Evolutionary conservation across 2,329 filamentous ascomycete species (phyloP).

Genomic region (Boeremia exigua): DNA sequence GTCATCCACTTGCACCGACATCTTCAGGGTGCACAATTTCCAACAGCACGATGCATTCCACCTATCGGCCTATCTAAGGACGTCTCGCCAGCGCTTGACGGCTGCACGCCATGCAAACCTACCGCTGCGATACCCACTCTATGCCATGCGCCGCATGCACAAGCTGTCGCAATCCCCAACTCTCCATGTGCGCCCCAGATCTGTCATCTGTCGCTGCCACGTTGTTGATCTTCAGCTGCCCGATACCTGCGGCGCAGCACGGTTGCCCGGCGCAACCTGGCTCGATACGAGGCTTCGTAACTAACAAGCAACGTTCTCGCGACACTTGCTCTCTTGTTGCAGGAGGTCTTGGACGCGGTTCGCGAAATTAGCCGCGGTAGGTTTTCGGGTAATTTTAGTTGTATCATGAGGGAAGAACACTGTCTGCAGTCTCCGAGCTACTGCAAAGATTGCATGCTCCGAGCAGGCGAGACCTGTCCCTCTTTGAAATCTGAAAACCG

Average conservation of each 20-base stretch:
- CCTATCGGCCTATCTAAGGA: background rate
- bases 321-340: background rate
- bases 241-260: constrained; percentile 7
- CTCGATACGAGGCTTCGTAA: constrained; percentile 7
- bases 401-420: background rate
- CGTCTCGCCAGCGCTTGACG: background rate
- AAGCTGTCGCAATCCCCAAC: background rate
- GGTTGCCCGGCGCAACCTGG: constrained; percentile 1
- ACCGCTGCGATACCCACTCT: background rate
- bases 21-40: background rate
- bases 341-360: background rate
- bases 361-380: background rate
- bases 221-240: constrained; percentile 9
- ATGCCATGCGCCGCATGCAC: constrained; percentile 2
- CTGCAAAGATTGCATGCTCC: too few species aligned
- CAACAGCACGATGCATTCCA: background rate
- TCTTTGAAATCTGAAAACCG: too few species aligned
- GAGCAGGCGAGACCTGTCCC: too few species aligned
- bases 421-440: too few species aligned
- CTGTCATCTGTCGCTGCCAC: constrained; percentile 20
- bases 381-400: background rate
- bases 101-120: constrained; percentile 7
- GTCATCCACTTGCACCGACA: background rate
- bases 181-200: constrained; percentile 9
- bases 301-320: constrained; percentile 1